phyloP scores from a whole-genome alignment of 345 rosid genomes.

The Turritis glabra region DNA sequence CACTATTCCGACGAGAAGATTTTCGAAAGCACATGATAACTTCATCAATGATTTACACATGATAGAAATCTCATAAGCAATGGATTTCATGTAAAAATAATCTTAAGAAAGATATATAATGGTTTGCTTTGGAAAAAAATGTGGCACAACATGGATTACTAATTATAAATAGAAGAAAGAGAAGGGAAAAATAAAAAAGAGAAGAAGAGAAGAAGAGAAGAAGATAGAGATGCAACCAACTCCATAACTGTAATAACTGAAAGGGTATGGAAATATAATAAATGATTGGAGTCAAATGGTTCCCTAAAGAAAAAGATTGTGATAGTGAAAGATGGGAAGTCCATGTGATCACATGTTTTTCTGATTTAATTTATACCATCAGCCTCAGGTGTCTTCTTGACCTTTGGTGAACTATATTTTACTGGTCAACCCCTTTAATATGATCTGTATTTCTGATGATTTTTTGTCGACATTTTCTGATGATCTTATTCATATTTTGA shows the following conservation, averaged over 20 bases:
- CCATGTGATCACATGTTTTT: conserved; percentile 65
- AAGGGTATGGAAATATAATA: conserved; percentile 43
- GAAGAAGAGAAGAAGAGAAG: background rate
- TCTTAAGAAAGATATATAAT: background rate
- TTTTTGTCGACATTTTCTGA: background rate
- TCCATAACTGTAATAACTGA: conserved; percentile 72
- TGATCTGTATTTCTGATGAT: conserved; percentile 9
- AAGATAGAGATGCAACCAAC: conserved; percentile 48
- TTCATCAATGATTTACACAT: background rate
- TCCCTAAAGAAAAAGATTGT: conserved; percentile 7
- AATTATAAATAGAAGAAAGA: background rate
- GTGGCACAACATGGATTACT: background rate
- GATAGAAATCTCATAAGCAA: background rate
- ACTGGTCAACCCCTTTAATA: conserved; percentile 23
- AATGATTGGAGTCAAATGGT: conserved; percentile 47
- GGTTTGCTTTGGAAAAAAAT: background rate
- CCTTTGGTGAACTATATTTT: conserved; percentile 18
- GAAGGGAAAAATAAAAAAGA: background rate
- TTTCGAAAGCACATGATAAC: background rate
- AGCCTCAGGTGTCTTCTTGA: conserved; percentile 41
- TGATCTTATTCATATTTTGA: background rate
- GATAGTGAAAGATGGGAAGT: conserved; percentile 50
- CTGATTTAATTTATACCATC: conserved; percentile 26
- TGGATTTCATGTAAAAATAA: background rate
- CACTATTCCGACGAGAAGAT: background rate